phyloP scores from a whole-genome alignment of 139 green algal genomes.

The Tetradesmus obliquus region DNA sequence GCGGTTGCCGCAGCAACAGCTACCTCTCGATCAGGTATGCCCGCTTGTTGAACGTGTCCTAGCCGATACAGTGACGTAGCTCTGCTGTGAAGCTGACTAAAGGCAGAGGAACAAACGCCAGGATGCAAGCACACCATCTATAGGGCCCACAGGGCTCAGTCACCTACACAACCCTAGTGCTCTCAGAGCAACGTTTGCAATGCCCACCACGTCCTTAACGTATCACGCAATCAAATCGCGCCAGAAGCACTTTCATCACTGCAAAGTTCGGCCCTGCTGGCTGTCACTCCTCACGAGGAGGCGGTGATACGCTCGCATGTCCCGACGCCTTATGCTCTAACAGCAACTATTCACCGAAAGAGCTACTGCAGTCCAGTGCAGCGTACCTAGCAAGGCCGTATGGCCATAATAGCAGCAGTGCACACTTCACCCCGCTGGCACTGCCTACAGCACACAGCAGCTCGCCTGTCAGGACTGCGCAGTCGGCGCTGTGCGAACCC shows the following conservation, averaged over 20 bases:
- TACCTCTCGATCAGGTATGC: not conserved
- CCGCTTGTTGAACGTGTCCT: no score
- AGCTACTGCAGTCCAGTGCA: not conserved
- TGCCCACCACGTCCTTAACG: not conserved
- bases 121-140: no score
- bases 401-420: conserved; percentile 41
- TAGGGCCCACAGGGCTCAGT: not conserved
- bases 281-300: no score
- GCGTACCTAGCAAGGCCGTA: not conserved
- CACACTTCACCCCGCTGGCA: conserved; percentile 7
- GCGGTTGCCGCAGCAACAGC: conserved; percentile 1
- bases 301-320: no score
- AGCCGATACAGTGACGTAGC: no score
- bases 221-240: not conserved
- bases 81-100: no score
- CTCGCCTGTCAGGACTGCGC: not conserved
- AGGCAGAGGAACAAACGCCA: no score
- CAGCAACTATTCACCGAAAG: not conserved
- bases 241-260: not conserved
- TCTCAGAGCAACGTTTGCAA: not conserved
- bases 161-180: not conserved
- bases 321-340: no score
- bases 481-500: not conserved
- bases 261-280: not conserved
- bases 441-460: conserved; percentile 11